Evolutionary conservation across 139 green algal genomes (phyloP), one percentile per base, ranked within the genome.

Genomic region (Micromonas commoda): DNA sequence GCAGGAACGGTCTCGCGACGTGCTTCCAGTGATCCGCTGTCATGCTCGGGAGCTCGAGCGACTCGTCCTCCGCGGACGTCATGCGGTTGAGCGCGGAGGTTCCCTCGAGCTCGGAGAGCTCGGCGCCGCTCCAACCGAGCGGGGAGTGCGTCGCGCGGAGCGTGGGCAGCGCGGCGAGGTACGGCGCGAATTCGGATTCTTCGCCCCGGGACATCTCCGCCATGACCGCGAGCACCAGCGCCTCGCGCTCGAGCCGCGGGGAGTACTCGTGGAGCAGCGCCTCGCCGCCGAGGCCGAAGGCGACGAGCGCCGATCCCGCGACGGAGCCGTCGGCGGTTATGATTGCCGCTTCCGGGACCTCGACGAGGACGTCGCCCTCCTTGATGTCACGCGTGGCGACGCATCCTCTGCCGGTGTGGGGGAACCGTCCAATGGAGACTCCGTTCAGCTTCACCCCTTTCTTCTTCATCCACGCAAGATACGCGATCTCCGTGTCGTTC

Each of bases 201-300:
- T 65, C 21, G 16, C 72, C 72, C 52, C 31, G 26, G 24, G 29
- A 28, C 32, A 78, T 69, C 45, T 78, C 72, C 1, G 29, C 37
- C 4, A 68, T 68, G 21, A 78, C 51, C 2, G 51, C 72, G 72
- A 78, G 28, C 3, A 78, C 32, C 1, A 78, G 16, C 1, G 38
- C 26, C 31, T 78, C 72, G 21, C 28, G n/a, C 51, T 78, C n/a
- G 26, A 78, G 61, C 51, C 72, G 29, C 51, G 72, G 72, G 21
- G 52, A 69, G 2, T 68, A 51, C 72, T 21, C 51, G 16, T 26
- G 1, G 2, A 38, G n/a, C 1, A 33, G n/a, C 23, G 2, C 68
- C 20, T 34, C 63, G 28, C 63, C 63, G 31, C 6, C 63, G 45
- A 57, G 45, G 20, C 52, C n/a, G 23, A 63, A 32, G 37, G 21